Evolutionary conservation across 2,329 filamentous ascomycete species (phyloP), one percentile per base, ranked within the genome.

Genomic region (Sporothrix brunneoviolacea): DNA sequence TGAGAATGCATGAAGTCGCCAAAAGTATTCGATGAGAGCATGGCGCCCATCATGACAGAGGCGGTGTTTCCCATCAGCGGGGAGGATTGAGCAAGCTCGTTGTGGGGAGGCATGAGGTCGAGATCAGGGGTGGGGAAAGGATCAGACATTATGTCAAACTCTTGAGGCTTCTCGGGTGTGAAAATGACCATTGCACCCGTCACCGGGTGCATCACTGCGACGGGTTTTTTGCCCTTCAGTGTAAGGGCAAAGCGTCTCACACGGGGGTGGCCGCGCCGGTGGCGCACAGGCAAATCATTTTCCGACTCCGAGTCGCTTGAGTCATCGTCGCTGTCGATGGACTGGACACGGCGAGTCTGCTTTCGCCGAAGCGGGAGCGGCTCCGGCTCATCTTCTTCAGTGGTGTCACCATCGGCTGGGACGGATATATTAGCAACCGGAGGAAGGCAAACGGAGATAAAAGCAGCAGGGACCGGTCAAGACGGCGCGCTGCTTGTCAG

Each of bases 1-100:
- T 86, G 82, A 5, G 79, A 80, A 56, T 77, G 76, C 65, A 81
- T 70, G 52, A 76, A 76, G 59, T 79, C 75, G 37, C 74, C 75
- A 57, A 78, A 77, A 0, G 75, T 72, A 54, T 75, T 74, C 50
- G 71, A 72, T 2, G 76, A 76, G 49, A 82, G 76, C 68, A 89
- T 82, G 58, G 83, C 84, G 43, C 83, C 84, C 69, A 91, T 82
- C 86, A 91, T 90, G 57, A 91, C 76, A 53, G 88, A 86, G 50
- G 83, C 82, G 16, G 82, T 79, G 53, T 85, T 83, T 62, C 75
- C 80, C 54, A 85, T 68, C 60, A 86, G 80, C 15, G 83, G 80
- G 0, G 72, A 72, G 4, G 70, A 62, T 48, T 72, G 65, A 15
- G 61, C 27, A 33, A 69, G 60, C 49, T 69, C 62, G 43, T 65